Percentiles rank a stretch among this genome's conserved stretches.
Evolutionary conservation across 371 early-diverging fungal species (phyloP).

Genomic region (Blastocladiella emersonii): DNA sequence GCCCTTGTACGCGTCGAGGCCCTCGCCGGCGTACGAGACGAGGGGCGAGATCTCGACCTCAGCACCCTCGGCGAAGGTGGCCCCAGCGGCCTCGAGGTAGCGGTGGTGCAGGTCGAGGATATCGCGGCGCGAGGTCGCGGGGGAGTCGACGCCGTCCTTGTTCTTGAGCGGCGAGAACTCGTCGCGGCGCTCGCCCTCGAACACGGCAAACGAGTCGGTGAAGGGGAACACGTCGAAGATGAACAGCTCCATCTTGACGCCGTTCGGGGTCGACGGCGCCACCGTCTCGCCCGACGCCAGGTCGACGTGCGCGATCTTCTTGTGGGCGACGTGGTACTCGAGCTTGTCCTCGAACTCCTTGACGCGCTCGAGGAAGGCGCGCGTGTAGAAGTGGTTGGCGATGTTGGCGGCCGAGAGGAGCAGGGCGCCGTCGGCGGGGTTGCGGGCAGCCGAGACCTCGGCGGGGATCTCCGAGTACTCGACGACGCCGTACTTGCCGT

Average conservation of each 20-base stretch:
- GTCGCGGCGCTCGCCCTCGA: constrained; percentile 78
- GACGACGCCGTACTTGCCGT: constrained; percentile 70
- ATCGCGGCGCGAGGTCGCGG: constrained; percentile 83
- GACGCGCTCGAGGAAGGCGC: constrained; percentile 72
- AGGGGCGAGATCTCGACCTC: constrained; percentile 64
- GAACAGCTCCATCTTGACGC: constrained; percentile 94
- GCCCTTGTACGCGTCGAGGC: constrained; percentile 52
- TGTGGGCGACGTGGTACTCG: constrained; percentile 89
- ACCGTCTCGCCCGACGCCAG: constrained; percentile 55
- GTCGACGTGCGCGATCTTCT: constrained; percentile 90
- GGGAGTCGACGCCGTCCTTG: constrained; percentile 85
- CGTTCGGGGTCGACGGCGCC: constrained; percentile 66
- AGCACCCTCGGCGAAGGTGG: constrained; percentile 33
- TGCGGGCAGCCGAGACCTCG: constrained; percentile 49
- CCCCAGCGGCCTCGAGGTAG: constrained; percentile 76
- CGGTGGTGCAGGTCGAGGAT: constrained; percentile 70
- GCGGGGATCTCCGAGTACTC: constrained; percentile 88
- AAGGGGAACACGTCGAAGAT: constrained; percentile 94
- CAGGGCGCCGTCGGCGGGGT: constrained; percentile 46
- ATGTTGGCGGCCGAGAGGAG: constrained; percentile 88
- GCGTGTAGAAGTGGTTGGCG: constrained; percentile 93
- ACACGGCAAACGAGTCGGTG: constrained; percentile 68
- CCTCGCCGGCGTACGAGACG: constrained; percentile 89
- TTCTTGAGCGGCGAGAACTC: constrained; percentile 98
- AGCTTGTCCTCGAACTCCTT: constrained; percentile 63